Conservation (phyloP, 1,139 yeast species). For the Hyphopichia pseudoburtonii region DNA sequence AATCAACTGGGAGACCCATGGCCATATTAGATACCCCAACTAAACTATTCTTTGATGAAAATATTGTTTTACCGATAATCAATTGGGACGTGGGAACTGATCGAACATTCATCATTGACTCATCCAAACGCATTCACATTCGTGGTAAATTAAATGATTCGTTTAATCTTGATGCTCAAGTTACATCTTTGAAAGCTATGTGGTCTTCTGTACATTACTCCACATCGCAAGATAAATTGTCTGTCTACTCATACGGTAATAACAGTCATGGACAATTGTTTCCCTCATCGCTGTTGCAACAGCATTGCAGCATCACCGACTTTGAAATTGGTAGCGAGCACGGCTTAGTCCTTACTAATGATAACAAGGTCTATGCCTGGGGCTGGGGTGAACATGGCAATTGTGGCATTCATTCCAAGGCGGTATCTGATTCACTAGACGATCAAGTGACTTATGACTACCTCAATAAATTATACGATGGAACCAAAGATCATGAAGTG, state of each 20-base stretch:
- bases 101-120: constrained; percentile 29
- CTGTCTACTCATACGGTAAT: constrained; percentile 65
- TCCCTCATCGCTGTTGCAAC: no score
- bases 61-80: constrained; percentile 3
- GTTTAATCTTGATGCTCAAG: constrained; percentile 1
- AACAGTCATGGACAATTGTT: constrained; percentile 71
- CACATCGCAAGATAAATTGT: constrained; percentile 4
- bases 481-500: constrained; percentile 19
- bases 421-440: constrained; percentile 11
- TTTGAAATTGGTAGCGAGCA: constrained; percentile 83
- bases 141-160: constrained; percentile 17
- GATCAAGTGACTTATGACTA: constrained; percentile 37
- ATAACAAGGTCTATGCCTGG: constrained; percentile 62
- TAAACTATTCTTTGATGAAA: constrained; percentile 16
- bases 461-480: constrained; percentile 37
- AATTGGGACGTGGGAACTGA: constrained; percentile 46
- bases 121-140: constrained; percentile 7
- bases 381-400: constrained; percentile 99
- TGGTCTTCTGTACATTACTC: constrained; percentile 76
- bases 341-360: constrained; percentile 47
- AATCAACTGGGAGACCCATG: constrained; percentile 14
- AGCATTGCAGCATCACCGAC: constrained; percentile 6
- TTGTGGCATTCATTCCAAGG: constrained; percentile 55
- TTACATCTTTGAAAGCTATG: constrained; percentile 48
- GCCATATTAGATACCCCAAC: constrained; percentile 28